phyloP scores from a whole-genome alignment of 1,139 yeast species.

The Sugiyamaella novakii region DNA sequence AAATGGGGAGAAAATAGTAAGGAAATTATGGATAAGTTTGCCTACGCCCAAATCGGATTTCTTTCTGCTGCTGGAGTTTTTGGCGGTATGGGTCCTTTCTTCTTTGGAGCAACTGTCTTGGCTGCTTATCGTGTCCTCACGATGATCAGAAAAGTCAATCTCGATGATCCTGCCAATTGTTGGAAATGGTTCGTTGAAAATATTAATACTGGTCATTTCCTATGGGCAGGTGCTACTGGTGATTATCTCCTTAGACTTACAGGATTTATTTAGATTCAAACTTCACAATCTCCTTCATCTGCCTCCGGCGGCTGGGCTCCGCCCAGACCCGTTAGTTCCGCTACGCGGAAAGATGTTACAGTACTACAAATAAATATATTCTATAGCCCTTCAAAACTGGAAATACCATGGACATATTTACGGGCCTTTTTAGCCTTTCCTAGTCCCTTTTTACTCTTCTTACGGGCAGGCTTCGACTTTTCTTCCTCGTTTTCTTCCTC shows the following conservation, averaged over 20 bases:
- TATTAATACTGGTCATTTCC: conserved; percentile 75
- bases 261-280: conserved; percentile 47
- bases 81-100: conserved; percentile 87
- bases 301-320: neutral
- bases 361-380: neutral
- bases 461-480: conserved; percentile 19
- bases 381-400: conserved; percentile 31
- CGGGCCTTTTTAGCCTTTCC: conserved; percentile 37
- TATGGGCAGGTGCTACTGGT: conserved; percentile 72
- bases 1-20: conserved; percentile 86
- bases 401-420: conserved; percentile 65
- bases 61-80: conserved; percentile 73
- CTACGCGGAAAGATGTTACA: conserved; percentile 1
- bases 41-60: conserved; percentile 66
- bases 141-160: conserved; percentile 71
- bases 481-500: conserved; percentile 25
- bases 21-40: conserved; percentile 62
- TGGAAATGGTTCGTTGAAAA: conserved; percentile 80
- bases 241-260: conserved; percentile 64
- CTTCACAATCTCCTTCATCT: neutral
- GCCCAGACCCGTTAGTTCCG: conserved; percentile 10
- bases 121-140: conserved; percentile 68
- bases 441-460: conserved; percentile 29
- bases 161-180: conserved; percentile 78
- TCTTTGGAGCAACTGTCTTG: conserved; percentile 59